Evolutionary conservation across 1,139 yeast genomes (phyloP).

Genomic region (Taphrina sp.): DNA sequence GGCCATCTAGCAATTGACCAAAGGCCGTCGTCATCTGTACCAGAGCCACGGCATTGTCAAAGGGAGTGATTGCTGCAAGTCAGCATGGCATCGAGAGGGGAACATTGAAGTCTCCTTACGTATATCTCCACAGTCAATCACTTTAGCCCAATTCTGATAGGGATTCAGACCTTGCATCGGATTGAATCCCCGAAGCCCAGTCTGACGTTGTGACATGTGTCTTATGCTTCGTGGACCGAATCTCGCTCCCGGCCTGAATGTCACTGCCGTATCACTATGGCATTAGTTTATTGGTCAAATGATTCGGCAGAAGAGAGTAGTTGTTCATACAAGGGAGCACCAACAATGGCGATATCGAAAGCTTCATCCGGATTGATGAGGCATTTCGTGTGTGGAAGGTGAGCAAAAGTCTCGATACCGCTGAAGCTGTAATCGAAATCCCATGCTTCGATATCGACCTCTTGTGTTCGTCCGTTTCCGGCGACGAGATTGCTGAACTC

Average conservation of each 20-base stretch:
- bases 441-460: constrained; percentile 24
- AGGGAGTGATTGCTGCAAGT: constrained; percentile 50
- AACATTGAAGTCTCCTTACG: no score
- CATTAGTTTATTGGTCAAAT: no score
- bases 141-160: constrained; percentile 63
- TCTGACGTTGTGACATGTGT: constrained; percentile 71
- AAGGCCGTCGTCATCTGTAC: constrained; percentile 68
- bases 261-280: constrained; percentile 14
- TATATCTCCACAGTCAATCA: constrained; percentile 77
- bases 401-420: constrained; percentile 74
- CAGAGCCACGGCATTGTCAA: constrained; percentile 69
- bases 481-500: no score
- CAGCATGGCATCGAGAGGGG: no score
- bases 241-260: constrained; percentile 55
- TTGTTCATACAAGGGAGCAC: constrained; percentile 60
- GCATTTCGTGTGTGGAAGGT: constrained; percentile 60
- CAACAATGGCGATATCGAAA: constrained; percentile 67
- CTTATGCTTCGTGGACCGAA: constrained; percentile 78
- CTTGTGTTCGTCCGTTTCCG: constrained; percentile 6
- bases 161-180: constrained; percentile 66
- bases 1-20: constrained; percentile 53
- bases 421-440: constrained; percentile 38
- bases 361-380: constrained; percentile 50
- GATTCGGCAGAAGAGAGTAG: constrained; percentile 66
- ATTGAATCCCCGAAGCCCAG: constrained; percentile 64